Conservation (phyloP, 768 basidiomycete genomes). For the Rhodotorula sphaerocarpa region DNA sequence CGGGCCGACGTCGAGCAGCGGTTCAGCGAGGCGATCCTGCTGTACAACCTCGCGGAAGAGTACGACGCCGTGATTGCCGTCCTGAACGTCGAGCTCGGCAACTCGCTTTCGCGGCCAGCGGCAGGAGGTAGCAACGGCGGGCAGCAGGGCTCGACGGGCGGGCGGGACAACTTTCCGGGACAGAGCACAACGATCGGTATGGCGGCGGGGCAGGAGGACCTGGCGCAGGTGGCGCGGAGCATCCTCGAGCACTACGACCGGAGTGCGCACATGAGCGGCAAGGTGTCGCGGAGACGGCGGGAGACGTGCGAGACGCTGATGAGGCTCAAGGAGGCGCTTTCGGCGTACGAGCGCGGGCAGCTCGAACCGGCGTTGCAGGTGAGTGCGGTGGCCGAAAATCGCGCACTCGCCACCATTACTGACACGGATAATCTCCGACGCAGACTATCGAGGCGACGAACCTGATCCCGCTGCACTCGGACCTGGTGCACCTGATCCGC, state of each 20-base stretch:
- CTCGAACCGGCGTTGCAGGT: constrained; percentile 77
- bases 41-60: constrained; percentile 90
- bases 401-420: neutral
- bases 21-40: constrained; percentile 78
- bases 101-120: constrained; percentile 52
- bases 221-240: constrained; percentile 44
- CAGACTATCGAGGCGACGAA: constrained; percentile 74
- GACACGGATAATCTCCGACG: constrained; percentile 2
- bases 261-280: constrained; percentile 54
- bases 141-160: no score
- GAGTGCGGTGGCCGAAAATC: constrained; percentile 42
- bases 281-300: constrained; percentile 59
- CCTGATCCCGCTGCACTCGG: constrained; percentile 66
- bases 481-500: constrained; percentile 73
- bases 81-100: constrained; percentile 77
- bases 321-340: constrained; percentile 70
- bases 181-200: constrained; percentile 48
- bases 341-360: constrained; percentile 62
- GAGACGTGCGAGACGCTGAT: constrained; percentile 54
- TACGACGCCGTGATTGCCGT: constrained; percentile 78
- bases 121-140: no score
- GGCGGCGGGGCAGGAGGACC: constrained; percentile 34
- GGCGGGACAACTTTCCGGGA: no score
- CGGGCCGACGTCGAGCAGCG: constrained; percentile 76
- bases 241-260: constrained; percentile 66